Evolutionary conservation across 805 yeast species (phyloP), one percentile per base, ranked within the genome.

Genomic region (Metschnikowia bowlesiae): DNA sequence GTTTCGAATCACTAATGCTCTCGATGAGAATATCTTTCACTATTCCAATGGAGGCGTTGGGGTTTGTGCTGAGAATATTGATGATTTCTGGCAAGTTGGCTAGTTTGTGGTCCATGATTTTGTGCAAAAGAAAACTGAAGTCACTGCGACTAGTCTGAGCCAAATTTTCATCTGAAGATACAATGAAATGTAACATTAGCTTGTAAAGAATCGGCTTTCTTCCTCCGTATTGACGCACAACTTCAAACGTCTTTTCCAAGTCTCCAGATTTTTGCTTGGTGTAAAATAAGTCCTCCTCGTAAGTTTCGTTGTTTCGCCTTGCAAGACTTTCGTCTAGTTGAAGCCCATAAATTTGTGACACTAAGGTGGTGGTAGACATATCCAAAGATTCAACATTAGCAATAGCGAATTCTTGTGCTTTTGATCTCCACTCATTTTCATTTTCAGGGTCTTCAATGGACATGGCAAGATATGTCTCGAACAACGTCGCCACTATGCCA

Each of bases 81-180:
- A 92, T 73, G 1, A 94, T 70, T 56, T 91, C 97, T 16, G 89
- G 65, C 0, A 95, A 87, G 0, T 95, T 74, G 68, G 88, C 73
- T 13, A 86, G 62, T 44, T 80, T 78, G 13, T 72, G 68, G 2
- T 70, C 63, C 43, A 80, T 76, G 44, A 88, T 78, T 50, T 73
- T 76, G 29, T 77, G 68, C 16, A 92, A 64, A 0, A 91, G 69
- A 14, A 63, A 62, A 46, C 69, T 66, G 49, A 81, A 67, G 39
- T 77, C 76, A 28, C 69, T 70, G 13, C 78, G 75, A 1, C 87
- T 82, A 6, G 86, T 76, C 34, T 70, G 67, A 2, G 75, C 68
- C 53, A 81, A 77, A 2, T 83, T 66, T 2, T 71, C 71, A 38
- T 77, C 77, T 1, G 78, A 69, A 0, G 91, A 82, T 1, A 84